Evolutionary conservation across 371 early-diverging fungal genomes (phyloP), one percentile per base, ranked within the genome.

Genomic region (Lichtheimia ornata): DNA sequence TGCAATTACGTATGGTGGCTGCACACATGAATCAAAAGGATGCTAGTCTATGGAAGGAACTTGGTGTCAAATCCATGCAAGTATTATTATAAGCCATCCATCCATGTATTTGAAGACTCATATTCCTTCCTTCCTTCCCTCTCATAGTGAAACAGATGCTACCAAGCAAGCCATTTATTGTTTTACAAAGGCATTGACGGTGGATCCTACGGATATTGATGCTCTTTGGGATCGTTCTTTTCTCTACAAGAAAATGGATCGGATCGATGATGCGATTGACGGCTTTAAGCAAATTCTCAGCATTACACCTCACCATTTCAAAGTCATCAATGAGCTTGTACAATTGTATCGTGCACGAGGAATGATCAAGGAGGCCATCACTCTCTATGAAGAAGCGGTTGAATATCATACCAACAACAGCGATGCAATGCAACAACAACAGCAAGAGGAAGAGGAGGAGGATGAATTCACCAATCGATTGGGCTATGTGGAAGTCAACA

Each of bases 11-110:
- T 59, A 84, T 96, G 68, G 87, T 97, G 35, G 95, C 97, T 1
- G 99, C 98, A 4, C 95, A 95, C 58, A 72, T 99, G 67, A 84
- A 86, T 14, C 87, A 88, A 18, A 85, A 84, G 41, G 94, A 97
- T 64, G 77, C 74, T 0, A 69, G 68, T 3, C 65, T 95, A 27
- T 99, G 99, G 99, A 90, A 91, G 61, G 88, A 91, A 63, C 78
- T 97, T 18, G 94, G 85, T 43, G 67, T 72, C 30, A 88, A 87
- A 50, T 90, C 91, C 42, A 82, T 79, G 92, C 88, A 77, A 64
- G 81, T 58, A 42, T 45, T 6, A 18, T 44, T n/a, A 44, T 44
- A 44, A 17, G n/a, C n/a, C n/a, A n/a, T n/a, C n/a, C n/a, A n/a
- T n/a, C n/a, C n/a, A n/a, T n/a, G n/a, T n/a, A n/a, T n/a, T n/a